Percentiles rank a stretch among this genome's conserved stretches.
These are phyloP conservation scores for Mercurialis annua DNA, from an alignment of 345 rosid genomes.

Conservation along the genomic window DNA sequence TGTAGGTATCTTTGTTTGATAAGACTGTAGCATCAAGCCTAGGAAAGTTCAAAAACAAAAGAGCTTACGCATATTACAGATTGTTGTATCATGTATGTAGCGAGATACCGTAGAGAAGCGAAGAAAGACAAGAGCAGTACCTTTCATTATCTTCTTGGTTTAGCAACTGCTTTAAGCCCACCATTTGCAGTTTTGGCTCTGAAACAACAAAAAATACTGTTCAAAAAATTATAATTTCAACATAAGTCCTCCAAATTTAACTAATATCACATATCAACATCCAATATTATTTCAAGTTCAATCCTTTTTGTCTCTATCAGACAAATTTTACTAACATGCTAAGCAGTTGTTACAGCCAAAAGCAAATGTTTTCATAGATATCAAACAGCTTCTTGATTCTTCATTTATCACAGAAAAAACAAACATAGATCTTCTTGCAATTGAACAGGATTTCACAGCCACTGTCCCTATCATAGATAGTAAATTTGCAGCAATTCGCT, in stretches of 20 bases:
- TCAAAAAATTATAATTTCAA: not conserved
- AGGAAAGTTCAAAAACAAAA: slow-evolving; percentile 17
- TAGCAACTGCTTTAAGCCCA: slow-evolving; percentile 16
- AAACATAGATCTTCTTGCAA: not conserved
- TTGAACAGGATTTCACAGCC: not conserved
- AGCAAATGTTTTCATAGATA: not conserved
- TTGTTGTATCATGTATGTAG: not conserved
- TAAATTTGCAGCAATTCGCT: not conserved
- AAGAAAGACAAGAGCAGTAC: slow-evolving; percentile 18
- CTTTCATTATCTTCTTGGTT: slow-evolving; percentile 22
- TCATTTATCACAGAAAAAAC: not conserved
- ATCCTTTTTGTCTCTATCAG: not conserved
- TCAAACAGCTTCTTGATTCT: slow-evolving; percentile 1
- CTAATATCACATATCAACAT: not conserved
- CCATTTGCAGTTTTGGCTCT: slow-evolving; percentile 18
- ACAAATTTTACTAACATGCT: not conserved
- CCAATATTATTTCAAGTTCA: not conserved
- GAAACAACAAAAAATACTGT: slow-evolving; percentile 5
- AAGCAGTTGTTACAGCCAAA: not conserved
- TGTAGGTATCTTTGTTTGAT: slow-evolving; percentile 64
- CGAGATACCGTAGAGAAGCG: not conserved
- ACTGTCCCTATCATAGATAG: not conserved
- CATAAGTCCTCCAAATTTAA: not conserved
- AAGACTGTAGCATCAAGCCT: slow-evolving; percentile 47
- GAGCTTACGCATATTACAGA: not conserved